These are phyloP conservation scores for Primulina eburnea DNA, from an alignment of 257 asterid genomes.

Conservation along the genomic window DNA sequence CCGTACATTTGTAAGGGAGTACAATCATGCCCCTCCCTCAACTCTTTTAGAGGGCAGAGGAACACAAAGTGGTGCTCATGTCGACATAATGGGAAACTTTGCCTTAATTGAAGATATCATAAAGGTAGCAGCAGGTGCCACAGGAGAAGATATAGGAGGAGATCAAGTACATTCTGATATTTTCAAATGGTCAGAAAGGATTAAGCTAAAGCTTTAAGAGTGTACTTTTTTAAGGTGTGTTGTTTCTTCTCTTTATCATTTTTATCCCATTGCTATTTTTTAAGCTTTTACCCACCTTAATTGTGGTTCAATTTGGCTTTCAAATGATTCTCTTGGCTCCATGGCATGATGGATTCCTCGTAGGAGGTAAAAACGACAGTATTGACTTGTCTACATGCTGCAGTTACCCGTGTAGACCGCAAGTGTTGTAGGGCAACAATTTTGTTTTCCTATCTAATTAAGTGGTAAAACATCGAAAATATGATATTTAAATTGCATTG, in stretches of 20 bases:
- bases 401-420: background rate
- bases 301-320: too few relatives aligned
- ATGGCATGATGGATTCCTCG: background rate
- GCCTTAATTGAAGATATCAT: slow-evolving; percentile 72
- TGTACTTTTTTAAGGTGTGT: slow-evolving; percentile 30
- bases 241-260: background rate
- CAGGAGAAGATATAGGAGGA: slow-evolving; percentile 73
- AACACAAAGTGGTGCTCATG: slow-evolving; percentile 84
- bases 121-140: slow-evolving; percentile 82
- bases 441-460: background rate
- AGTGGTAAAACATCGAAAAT: background rate
- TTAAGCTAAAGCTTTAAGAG: slow-evolving; percentile 50
- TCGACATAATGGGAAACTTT: slow-evolving; percentile 80
- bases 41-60: slow-evolving; percentile 80
- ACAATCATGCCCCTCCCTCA: slow-evolving; percentile 66
- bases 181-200: slow-evolving; percentile 71
- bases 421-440: background rate
- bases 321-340: slow-evolving; percentile 3
- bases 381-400: background rate
- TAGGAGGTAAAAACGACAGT: background rate
- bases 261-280: background rate
- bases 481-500: background rate
- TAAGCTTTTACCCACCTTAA: background rate
- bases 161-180: slow-evolving; percentile 69
- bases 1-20: slow-evolving; percentile 56